Evolutionary conservation across 2,329 filamentous ascomycete genomes (phyloP).

Genomic region (Boeremia lycopersici): DNA sequence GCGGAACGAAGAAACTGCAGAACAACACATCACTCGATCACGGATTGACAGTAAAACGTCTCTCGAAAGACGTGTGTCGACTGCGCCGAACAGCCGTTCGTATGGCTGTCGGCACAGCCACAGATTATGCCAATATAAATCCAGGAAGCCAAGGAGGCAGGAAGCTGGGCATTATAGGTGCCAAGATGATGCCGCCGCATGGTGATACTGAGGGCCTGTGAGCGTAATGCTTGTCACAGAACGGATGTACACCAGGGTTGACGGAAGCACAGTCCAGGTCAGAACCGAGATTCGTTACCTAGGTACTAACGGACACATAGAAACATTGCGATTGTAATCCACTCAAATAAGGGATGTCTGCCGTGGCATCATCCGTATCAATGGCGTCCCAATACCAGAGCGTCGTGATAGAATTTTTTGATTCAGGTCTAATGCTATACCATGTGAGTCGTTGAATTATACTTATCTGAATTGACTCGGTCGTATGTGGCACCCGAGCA

Average conservation of each 20-base stretch:
- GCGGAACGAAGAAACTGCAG: background rate
- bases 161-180: background rate
- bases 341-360: too few species aligned
- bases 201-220: background rate
- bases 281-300: background rate
- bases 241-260: background rate
- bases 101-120: constrained; percentile 9
- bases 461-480: too few species aligned
- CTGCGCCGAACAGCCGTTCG: constrained; percentile 22
- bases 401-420: too few species aligned
- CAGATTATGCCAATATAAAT: constrained; percentile 2
- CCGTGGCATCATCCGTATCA: too few species aligned
- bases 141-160: constrained; percentile 1
- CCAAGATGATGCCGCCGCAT: background rate
- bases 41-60: background rate
- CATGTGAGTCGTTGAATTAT: too few species aligned
- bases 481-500: too few species aligned
- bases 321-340: too few species aligned
- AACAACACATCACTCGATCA: background rate
- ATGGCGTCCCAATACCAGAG: too few species aligned
- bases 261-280: background rate
- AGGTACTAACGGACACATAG: background rate
- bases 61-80: constrained; percentile 12
- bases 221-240: background rate
- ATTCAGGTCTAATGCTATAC: too few species aligned